Percentiles rank a stretch among this genome's conserved stretches.
phyloP scores from a whole-genome alignment of 176 grass and related monocot species.

The Triticum dicoccoides region DNA sequence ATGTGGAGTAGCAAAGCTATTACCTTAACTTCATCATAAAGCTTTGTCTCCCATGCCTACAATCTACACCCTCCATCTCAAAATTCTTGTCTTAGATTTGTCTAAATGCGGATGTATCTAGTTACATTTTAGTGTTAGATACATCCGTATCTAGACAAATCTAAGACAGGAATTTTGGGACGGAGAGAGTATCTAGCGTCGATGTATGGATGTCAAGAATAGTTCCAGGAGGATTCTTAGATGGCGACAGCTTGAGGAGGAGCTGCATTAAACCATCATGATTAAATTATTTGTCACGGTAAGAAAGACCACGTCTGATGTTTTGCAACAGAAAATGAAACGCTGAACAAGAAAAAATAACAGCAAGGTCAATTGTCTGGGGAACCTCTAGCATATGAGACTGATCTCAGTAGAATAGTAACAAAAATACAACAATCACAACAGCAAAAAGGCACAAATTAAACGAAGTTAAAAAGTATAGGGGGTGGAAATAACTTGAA shows the following conservation, averaged over 20 bases:
- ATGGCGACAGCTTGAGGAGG: slow-evolving; percentile 49
- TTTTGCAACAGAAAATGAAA: neutral
- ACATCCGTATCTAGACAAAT: no score
- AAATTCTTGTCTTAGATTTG: no score
- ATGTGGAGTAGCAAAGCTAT: neutral
- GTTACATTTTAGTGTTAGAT: no score
- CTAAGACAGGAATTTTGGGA: no score
- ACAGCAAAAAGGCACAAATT: neutral
- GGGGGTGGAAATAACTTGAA: neutral
- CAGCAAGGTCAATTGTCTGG: neutral
- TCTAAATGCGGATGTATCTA: no score
- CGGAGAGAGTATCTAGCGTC: slow-evolving; percentile 36
- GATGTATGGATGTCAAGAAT: slow-evolving; percentile 63
- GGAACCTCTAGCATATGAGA: neutral
- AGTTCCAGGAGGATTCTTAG: slow-evolving; percentile 34
- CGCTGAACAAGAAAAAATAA: neutral
- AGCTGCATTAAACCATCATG: slow-evolving; percentile 38
- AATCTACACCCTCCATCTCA: neutral
- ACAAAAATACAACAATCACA: neutral
- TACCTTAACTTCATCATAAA: slow-evolving; percentile 95
- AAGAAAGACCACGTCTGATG: neutral
- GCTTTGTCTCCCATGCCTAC: slow-evolving; percentile 71
- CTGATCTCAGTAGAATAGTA: neutral
- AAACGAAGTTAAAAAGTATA: neutral
- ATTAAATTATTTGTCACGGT: slow-evolving; percentile 6